Evolutionary conservation across 2,329 filamentous ascomycete species (phyloP), one percentile per base, ranked within the genome.

Genomic region (Ceratocystis lukuohia): DNA sequence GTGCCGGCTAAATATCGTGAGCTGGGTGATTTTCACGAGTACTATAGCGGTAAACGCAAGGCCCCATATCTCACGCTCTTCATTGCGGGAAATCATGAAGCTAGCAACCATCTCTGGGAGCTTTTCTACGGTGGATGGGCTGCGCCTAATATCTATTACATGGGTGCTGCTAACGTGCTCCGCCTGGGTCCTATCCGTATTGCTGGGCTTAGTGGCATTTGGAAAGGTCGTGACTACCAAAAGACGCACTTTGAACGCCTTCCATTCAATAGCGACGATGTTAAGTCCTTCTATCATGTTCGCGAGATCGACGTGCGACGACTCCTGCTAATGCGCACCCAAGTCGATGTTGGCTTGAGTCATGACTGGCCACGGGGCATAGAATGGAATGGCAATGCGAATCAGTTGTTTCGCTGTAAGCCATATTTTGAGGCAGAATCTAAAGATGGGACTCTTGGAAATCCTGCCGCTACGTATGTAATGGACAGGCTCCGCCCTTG

Each of bases 91-190:
- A 99, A 99, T 73, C 94, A 99, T 72, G 94, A 99, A 77, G 93
- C 94, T 0, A 89, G 89, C 72, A 91, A 89, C 63, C 86, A 97
- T 75, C 79, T 96, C 4, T 94, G 87, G 80, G 94, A 99, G 76
- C 82, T 99, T 0, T 96, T 90, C 77, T 96, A 97, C 73, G 94
- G 94, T 64, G 94, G 94, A 63, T 99, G 94, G 94, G 94, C 91
- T 5, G 93, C 93, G 6, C 91, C 91, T 7, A 96, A 94, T 71
- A 97, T 99, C 69, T 99, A 96, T 79, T 99, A 96, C 76, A 82
- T 97, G 74, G 94, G 94, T 62, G 90, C 91, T 44, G 91, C 94
- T 68, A 96, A 96, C 73, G 87, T 99, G 7, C 74, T 99, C 50
- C 86, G 88, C 20, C 79, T 95, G 41, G 93, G 93, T 0, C 88